These are phyloP conservation scores for Gossypium thurberi DNA, from an alignment of 345 rosid genomes.

Conservation along the genomic window DNA sequence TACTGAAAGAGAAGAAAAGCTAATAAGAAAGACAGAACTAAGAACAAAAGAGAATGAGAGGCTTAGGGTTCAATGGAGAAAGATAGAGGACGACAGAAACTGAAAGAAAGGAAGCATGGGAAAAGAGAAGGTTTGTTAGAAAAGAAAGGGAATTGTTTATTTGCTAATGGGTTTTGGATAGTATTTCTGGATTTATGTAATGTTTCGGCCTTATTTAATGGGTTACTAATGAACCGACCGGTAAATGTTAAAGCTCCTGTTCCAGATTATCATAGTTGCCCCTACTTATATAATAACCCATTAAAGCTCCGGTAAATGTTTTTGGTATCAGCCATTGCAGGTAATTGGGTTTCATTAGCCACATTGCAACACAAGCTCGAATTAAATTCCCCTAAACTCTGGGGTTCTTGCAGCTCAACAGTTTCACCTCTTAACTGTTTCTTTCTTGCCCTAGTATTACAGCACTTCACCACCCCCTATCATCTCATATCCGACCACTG, in stretches of 20 bases:
- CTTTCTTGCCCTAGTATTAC: not conserved
- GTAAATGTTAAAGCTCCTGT: not conserved
- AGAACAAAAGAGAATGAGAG: no score
- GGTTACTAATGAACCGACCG: no score
- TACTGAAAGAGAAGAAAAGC: no score
- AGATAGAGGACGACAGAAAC: no score
- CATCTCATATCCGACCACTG: not conserved
- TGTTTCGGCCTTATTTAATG: no score
- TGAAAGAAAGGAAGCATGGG: no score
- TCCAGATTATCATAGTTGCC: not conserved
- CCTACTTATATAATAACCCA: not conserved
- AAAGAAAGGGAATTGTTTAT: no score
- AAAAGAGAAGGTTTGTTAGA: no score
- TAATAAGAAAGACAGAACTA: no score
- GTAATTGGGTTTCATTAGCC: not conserved
- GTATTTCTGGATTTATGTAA: no score
- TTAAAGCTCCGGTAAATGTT: not conserved
- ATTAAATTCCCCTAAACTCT: not conserved
- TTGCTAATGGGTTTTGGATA: no score
- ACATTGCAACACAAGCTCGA: not conserved
- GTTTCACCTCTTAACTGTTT: not conserved
- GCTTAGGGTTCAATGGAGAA: no score
- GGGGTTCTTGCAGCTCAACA: not conserved
- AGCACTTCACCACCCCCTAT: not conserved
- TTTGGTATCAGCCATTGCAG: not conserved